Percentiles rank a stretch among this genome's conserved stretches.
Conservation (phyloP, 495 filamentous ascomycete genomes). For the Podospora conica region DNA sequence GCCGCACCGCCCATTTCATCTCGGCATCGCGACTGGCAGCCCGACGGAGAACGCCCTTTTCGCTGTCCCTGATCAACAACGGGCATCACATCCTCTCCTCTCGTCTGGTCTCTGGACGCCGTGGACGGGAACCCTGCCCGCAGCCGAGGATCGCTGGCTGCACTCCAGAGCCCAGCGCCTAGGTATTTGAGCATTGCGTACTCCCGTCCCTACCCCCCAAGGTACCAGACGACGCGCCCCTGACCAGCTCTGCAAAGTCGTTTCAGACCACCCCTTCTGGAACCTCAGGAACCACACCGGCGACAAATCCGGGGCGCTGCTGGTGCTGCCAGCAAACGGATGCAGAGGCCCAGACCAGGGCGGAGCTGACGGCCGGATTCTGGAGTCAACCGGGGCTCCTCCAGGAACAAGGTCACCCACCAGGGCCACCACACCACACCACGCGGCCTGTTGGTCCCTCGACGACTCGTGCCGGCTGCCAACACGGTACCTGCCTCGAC, state of each 20-base stretch:
- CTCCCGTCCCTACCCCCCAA: slow-evolving; percentile 7
- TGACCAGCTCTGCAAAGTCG: slow-evolving; percentile 9
- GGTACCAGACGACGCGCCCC: slow-evolving; percentile 2
- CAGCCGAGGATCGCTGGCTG: not conserved
- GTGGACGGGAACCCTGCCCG: too few species aligned
- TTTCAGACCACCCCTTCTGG: slow-evolving; percentile 22
- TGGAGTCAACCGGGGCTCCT: slow-evolving; percentile 1
- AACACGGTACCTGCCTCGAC: not conserved
- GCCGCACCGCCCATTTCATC: not conserved
- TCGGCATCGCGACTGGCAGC: not conserved
- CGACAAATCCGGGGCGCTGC: slow-evolving; percentile 9
- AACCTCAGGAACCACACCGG: slow-evolving; percentile 12
- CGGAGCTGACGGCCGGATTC: not conserved
- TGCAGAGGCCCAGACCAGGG: not conserved
- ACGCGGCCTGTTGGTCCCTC: not conserved
- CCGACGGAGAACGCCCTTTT: not conserved
- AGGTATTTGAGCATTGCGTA: too few species aligned
- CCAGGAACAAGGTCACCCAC: slow-evolving; percentile 3
- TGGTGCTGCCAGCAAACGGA: slow-evolving; percentile 1
- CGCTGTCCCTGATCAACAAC: not conserved
- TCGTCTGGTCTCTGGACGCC: not conserved
- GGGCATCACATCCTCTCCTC: not conserved
- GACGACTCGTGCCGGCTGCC: not conserved
- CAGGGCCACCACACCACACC: not conserved
- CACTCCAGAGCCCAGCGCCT: not conserved